These are phyloP conservation scores for Venturia aucupariae DNA, from an alignment of 2,329 filamentous ascomycete species.

Conservation along the genomic window DNA sequence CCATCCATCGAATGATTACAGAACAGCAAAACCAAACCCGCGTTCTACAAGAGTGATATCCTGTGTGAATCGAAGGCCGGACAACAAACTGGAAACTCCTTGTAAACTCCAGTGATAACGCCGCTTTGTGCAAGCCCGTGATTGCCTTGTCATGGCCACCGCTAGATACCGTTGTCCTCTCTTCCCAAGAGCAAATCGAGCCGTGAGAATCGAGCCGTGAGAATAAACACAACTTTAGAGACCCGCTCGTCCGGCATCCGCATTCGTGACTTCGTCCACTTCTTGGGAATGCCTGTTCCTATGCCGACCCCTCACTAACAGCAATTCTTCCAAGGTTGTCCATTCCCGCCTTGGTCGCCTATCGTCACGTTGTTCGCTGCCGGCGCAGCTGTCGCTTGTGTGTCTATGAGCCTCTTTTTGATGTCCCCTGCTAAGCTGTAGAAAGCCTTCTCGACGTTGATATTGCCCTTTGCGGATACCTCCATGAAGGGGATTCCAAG, in stretches of 20 bases:
- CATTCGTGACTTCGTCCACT: not conserved
- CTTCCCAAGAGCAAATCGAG: not conserved
- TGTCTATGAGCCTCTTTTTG: slow-evolving; percentile 97
- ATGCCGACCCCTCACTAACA: slow-evolving; percentile 8
- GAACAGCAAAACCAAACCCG: not conserved
- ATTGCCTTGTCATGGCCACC: not conserved
- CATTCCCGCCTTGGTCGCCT: slow-evolving; percentile 2
- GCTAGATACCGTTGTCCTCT: not conserved
- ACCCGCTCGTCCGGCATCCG: not conserved
- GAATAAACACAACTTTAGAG: not conserved
- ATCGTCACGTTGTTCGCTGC: slow-evolving; percentile 7
- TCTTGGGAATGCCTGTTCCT: not conserved
- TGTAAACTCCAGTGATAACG: not conserved
- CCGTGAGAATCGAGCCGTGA: not conserved
- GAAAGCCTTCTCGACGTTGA: slow-evolving; percentile 99
- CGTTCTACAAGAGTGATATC: slow-evolving; percentile 1
- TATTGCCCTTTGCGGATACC: slow-evolving; percentile 97
- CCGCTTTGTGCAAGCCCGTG: not conserved
- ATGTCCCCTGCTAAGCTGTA: slow-evolving; percentile 92
- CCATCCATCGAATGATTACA: not conserved
- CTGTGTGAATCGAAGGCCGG: not conserved
- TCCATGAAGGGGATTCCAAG: slow-evolving; percentile 97
- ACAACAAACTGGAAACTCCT: not conserved
- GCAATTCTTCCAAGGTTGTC: slow-evolving; percentile 14
- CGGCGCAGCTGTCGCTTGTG: slow-evolving; percentile 23